Conservation (phyloP, 805 yeast species). For the Pichia gijzeniarum region DNA sequence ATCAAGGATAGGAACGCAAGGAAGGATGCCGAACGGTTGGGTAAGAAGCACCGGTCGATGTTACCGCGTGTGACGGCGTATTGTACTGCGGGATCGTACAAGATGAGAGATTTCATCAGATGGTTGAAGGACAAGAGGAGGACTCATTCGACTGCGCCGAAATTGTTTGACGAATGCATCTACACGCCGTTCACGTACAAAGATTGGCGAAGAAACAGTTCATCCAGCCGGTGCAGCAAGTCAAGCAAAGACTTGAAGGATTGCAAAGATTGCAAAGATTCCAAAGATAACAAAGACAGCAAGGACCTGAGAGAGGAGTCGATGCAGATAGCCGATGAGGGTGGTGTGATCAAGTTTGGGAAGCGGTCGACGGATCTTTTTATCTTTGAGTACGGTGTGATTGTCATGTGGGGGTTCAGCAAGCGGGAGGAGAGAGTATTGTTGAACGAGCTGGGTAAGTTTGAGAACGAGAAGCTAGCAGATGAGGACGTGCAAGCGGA, state of each 20-base stretch:
- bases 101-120: constrained; percentile 77
- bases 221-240: constrained; percentile 6
- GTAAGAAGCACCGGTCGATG: constrained; percentile 76
- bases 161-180: constrained; percentile 87
- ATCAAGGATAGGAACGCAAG: constrained; percentile 87
- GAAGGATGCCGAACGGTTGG: constrained; percentile 87
- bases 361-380: constrained; percentile 73
- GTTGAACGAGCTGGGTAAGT: constrained; percentile 76
- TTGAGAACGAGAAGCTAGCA: constrained; percentile 87
- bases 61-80: constrained; percentile 94
- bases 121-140: constrained; percentile 79
- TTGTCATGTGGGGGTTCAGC: constrained; percentile 93
- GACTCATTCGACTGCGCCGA: constrained; percentile 72
- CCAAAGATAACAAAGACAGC: constrained; percentile 6
- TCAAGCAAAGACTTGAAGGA: too few relatives aligned
- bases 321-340: constrained; percentile 82
- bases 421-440: constrained; percentile 78
- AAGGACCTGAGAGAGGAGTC: constrained; percentile 18
- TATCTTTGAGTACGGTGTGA: constrained; percentile 94
- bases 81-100: constrained; percentile 90
- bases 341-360: constrained; percentile 89
- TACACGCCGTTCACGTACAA: constrained; percentile 85
- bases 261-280: too few relatives aligned
- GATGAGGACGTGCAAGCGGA: constrained; percentile 90
- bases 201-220: constrained; percentile 56